These are phyloP conservation scores for Rhodotorula kratochvilovae DNA, from an alignment of 768 basidiomycete genomes.

Conservation along the genomic window DNA sequence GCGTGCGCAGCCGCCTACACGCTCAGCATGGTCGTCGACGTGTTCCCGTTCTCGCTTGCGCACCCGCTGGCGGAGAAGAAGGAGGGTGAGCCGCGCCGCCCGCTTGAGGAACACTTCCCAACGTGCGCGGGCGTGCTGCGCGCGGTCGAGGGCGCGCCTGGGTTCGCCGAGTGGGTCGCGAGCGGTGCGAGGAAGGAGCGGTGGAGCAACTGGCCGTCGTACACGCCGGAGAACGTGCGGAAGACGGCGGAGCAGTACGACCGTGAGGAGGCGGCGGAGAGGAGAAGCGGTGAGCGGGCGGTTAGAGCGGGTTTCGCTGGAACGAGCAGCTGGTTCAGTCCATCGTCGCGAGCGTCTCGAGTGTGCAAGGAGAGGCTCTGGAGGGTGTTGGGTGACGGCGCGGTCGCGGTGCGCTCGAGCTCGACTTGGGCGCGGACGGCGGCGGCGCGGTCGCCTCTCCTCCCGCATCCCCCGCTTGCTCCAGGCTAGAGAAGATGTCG, in stretches of 20 bases:
- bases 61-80: not conserved
- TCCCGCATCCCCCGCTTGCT: slow-evolving; percentile 4
- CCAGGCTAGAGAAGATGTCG: slow-evolving; percentile 6
- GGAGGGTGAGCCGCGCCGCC: not conserved
- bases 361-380: too few species aligned
- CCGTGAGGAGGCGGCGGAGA: not conserved
- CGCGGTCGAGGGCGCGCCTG: not conserved
- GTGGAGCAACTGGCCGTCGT: not conserved
- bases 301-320: not conserved
- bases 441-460: not conserved
- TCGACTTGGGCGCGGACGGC: not conserved
- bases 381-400: too few species aligned
- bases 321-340: too few species aligned
- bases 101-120: not conserved
- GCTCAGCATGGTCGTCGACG: not conserved
- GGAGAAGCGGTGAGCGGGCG: not conserved
- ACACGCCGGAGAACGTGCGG: not conserved
- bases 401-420: not conserved
- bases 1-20: not conserved
- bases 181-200: not conserved
- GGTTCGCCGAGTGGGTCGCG: not conserved
- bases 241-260: not conserved
- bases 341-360: too few species aligned
- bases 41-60: not conserved
- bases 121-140: not conserved